Percentiles rank a stretch among this genome's conserved stretches.
These are phyloP conservation scores for Cystofilobasidium ferigula DNA, from an alignment of 768 basidiomycete genomes.

Conservation along the genomic window DNA sequence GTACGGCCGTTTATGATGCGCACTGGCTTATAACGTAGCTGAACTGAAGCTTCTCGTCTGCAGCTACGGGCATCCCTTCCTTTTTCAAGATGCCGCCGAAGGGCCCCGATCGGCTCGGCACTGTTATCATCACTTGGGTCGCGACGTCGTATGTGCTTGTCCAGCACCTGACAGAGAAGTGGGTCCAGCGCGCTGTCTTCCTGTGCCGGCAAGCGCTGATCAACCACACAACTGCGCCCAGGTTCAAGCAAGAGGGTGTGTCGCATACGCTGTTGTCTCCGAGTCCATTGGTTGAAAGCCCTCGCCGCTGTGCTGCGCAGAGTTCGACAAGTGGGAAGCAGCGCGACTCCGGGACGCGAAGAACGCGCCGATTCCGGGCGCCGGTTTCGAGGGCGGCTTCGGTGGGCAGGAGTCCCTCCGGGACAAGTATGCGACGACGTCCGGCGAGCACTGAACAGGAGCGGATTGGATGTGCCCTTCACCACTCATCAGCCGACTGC, in stretches of 20 bases:
- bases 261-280: too few relatives aligned
- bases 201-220: not conserved
- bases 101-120: not conserved
- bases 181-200: not conserved
- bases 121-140: constrained; percentile 14
- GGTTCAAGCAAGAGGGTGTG: not conserved
- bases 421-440: constrained; percentile 24
- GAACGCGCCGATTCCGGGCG: not conserved
- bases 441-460: constrained; percentile 18
- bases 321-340: constrained; percentile 10
- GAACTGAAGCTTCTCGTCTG: too few relatives aligned
- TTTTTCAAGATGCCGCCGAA: not conserved
- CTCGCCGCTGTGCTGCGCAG: not conserved
- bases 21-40: not conserved
- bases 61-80: constrained; percentile 4
- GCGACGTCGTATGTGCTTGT: constrained; percentile 5
- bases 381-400: constrained; percentile 17
- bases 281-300: not conserved
- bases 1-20: not conserved
- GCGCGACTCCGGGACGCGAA: not conserved
- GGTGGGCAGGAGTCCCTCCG: constrained; percentile 22
- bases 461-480: too few relatives aligned
- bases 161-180: not conserved
- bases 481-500: too few relatives aligned
- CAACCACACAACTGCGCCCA: too few relatives aligned